Conservation (phyloP, 169 alveolate species). For the Neospora caninum region DNA sequence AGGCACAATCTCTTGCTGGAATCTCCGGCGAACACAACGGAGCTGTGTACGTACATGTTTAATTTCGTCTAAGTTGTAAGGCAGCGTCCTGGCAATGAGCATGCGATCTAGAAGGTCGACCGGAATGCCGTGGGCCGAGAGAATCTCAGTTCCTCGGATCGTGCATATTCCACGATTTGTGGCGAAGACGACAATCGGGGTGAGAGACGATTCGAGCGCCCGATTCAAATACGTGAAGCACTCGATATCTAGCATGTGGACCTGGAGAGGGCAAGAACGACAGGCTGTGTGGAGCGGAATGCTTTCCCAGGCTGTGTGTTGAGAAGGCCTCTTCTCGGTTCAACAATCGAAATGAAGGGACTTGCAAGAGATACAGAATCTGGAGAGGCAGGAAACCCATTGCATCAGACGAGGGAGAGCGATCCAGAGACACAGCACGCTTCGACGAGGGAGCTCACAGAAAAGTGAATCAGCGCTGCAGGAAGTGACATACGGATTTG, state of each 20-base stretch:
- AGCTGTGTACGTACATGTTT: conserved; percentile 51
- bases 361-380: too few species aligned
- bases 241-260: conserved; percentile 99
- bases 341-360: too few species aligned
- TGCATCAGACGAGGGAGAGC: too few species aligned
- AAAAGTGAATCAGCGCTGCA: too few species aligned
- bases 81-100: conserved; percentile 96
- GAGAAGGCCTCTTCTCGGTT: too few species aligned
- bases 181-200: conserved; percentile 98
- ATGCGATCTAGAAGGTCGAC: conserved; percentile 99
- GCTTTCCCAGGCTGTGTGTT: too few species aligned
- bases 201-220: conserved; percentile 97
- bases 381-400: too few species aligned
- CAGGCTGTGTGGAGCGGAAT: not conserved
- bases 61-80: conserved; percentile 94
- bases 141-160: conserved; percentile 95
- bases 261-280: conserved; percentile 27
- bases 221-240: conserved; percentile 98
- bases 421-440: too few species aligned
- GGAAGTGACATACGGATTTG: too few species aligned
- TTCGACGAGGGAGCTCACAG: too few species aligned
- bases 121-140: conserved; percentile 99
- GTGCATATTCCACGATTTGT: conserved; percentile 97
- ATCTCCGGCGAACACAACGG: too few species aligned
- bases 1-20: too few species aligned